Conservation (phyloP, 2,329 filamentous ascomycete species). For the Epichloe sp. region DNA sequence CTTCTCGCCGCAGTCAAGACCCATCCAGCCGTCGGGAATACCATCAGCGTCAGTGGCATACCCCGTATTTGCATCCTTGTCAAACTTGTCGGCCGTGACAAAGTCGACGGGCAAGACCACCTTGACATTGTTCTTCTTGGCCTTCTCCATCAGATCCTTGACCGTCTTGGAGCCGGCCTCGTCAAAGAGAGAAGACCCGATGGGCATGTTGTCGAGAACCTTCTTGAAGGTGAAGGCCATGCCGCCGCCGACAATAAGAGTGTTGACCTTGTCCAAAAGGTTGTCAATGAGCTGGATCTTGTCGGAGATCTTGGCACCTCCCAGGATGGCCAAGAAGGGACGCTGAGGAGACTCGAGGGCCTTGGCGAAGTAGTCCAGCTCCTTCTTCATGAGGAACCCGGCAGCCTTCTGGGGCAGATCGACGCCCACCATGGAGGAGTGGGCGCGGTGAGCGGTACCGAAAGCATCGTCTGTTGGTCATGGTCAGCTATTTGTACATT, state of each 20-base stretch:
- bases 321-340: constrained; percentile 96
- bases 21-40: constrained; percentile 96
- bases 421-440: constrained; percentile 98
- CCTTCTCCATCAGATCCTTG: constrained; percentile 77
- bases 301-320: constrained; percentile 96
- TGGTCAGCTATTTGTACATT: constrained; percentile 10
- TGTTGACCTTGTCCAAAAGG: constrained; percentile 94
- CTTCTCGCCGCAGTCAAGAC: constrained; percentile 86
- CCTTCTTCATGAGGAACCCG: constrained; percentile 99
- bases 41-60: constrained; percentile 75
- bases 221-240: constrained; percentile 99
- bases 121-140: constrained; percentile 91
- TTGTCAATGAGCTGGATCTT: constrained; percentile 99
- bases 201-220: constrained; percentile 80
- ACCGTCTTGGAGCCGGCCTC: constrained; percentile 91
- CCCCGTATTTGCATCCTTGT: constrained; percentile 66
- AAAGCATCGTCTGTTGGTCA: constrained; percentile 72
- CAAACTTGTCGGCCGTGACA: constrained; percentile 91
- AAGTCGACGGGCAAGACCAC: constrained; percentile 91
- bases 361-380: constrained; percentile 98
- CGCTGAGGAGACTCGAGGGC: constrained; percentile 86
- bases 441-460: constrained; percentile 92
- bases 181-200: constrained; percentile 86
- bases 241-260: constrained; percentile 86
- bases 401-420: constrained; percentile 93